Base-by-base conservation (phyloP, 768 basidiomycete genomes). In the Gymnopilus junonius region DNA sequence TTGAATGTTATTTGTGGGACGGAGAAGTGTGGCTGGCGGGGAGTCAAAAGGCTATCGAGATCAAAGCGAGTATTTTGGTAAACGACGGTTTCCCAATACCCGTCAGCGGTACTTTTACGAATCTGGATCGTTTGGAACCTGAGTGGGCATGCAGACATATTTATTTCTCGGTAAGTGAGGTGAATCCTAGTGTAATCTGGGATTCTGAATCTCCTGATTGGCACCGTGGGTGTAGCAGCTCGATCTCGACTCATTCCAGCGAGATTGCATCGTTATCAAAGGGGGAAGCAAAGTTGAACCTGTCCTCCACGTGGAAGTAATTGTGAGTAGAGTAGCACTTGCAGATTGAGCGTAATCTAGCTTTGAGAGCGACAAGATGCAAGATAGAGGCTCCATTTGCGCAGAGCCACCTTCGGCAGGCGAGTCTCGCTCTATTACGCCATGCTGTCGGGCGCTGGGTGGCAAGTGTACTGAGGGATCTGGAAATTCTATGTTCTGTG, bases 1-100 rank as follows among this genome's bases (percentile, higher is more conserved):
- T 25, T 29, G 25, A 45, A 50, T 58, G 64, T 46, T 69, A 64
- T 68, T 71, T 73, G 67, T 70, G 70, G 71, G 70, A 70, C 46
- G 62, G 53, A 51, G 58, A 63, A 67, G 59, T 31, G 45, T 37
- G 55, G 54, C 48, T 55, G 42, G 65, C 54, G 58, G 59, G 61
- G 67, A 72, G 71, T 68, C 70, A 71, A 73, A 72, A 72, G 71
- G 59, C 55, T 70, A 74, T 74, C 73, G 62, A 71, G 73, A 73
- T 71, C 59, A 61, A 32, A 51, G 48, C 29, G 48, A 51, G 27
- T 32, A 51, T 51, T 50, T 55, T 53, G 31, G 61, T 37, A n/a
- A 39, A 48, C 43, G 37, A 32, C 57, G 32, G 55, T 48, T 60
- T 54, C 48, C 59, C 59, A 43, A 62, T 58, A 59, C 61, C n/a